These are phyloP conservation scores for Coemansia sp. DNA, from an alignment of 192 early-diverging fungal species.

Conservation along the genomic window DNA sequence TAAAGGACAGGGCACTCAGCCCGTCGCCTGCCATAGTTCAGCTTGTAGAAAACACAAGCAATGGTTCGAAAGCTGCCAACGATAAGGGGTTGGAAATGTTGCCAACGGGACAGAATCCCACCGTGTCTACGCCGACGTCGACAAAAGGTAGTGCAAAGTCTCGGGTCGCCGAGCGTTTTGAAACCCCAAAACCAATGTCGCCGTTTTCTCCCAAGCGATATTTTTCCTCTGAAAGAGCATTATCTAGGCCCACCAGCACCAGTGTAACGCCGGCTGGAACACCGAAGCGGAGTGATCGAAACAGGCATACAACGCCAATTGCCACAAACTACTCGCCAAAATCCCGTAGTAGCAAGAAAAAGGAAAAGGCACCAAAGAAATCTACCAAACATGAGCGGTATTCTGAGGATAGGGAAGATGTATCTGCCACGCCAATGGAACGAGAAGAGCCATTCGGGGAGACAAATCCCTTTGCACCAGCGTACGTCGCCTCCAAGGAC, in stretches of 20 bases:
- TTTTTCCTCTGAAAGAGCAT: neutral
- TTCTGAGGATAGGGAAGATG: neutral
- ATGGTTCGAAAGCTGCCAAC: neutral
- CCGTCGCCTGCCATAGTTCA: slow-evolving; percentile 13
- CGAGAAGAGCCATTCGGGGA: too few relatives aligned
- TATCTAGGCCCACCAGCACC: neutral
- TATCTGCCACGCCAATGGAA: too few relatives aligned
- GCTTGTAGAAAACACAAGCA: slow-evolving; percentile 22
- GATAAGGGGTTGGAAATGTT: slow-evolving; percentile 19
- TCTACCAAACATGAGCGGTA: neutral
- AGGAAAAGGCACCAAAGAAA: neutral
- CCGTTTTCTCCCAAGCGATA: neutral
- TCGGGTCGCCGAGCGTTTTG: neutral
- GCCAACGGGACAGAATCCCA: slow-evolving; percentile 1
- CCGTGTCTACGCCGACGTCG: too few relatives aligned
- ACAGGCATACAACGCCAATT: neutral
- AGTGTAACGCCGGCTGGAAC: neutral
- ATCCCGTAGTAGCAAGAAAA: neutral
- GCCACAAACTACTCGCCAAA: neutral
- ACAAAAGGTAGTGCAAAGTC: neutral
- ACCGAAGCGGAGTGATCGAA: neutral
- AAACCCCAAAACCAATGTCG: neutral
- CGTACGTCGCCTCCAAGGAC: too few relatives aligned
- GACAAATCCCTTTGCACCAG: too few relatives aligned
- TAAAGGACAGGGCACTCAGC: slow-evolving; percentile 16